Evolutionary conservation across 1,139 yeast species (phyloP).

Genomic region (Candida sanyaensis): DNA sequence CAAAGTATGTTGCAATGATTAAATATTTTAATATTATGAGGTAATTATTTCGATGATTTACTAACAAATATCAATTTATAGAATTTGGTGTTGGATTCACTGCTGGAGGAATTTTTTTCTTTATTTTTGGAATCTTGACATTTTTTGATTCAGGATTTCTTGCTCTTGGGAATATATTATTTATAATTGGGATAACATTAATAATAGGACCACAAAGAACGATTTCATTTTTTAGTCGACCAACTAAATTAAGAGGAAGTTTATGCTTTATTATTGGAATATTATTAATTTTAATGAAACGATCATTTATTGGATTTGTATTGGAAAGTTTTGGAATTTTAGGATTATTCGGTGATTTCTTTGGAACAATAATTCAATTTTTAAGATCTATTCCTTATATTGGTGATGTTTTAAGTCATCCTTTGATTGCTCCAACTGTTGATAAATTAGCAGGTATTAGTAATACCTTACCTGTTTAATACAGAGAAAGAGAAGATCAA

Average conservation of each 20-base stretch:
- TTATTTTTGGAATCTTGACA: slow-evolving; percentile 79
- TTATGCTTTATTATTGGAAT: slow-evolving; percentile 78
- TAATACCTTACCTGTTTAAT: slow-evolving; percentile 38
- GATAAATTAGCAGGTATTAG: slow-evolving; percentile 47
- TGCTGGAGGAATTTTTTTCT: slow-evolving; percentile 79
- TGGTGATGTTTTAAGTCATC: slow-evolving; percentile 84
- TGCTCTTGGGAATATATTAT: slow-evolving; percentile 85
- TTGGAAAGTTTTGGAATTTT: slow-evolving; percentile 86
- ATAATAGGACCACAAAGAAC: slow-evolving; percentile 91
- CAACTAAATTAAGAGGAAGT: slow-evolving; percentile 84
- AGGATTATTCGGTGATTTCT: slow-evolving; percentile 88
- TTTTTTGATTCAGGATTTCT: slow-evolving; percentile 87
- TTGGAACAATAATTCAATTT: slow-evolving; percentile 88
- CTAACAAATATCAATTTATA: slow-evolving; percentile 19
- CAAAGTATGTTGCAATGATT: slow-evolving; percentile 56
- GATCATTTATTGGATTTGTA: slow-evolving; percentile 82
- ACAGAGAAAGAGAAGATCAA: background rate
- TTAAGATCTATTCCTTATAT: slow-evolving; percentile 84
- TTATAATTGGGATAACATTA: slow-evolving; percentile 77
- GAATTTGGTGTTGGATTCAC: slow-evolving; percentile 95
- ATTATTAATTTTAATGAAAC: slow-evolving; percentile 67
- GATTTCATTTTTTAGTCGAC: slow-evolving; percentile 79
- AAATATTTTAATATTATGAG: too few relatives aligned
- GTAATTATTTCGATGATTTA: too few relatives aligned
- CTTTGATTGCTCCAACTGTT: slow-evolving; percentile 74